A percentile compares a stretch with the other conserved stretches of the same genome.
Evolutionary conservation across 805 yeast genomes (phyloP).

Genomic region (Ogataea siamensis): DNA sequence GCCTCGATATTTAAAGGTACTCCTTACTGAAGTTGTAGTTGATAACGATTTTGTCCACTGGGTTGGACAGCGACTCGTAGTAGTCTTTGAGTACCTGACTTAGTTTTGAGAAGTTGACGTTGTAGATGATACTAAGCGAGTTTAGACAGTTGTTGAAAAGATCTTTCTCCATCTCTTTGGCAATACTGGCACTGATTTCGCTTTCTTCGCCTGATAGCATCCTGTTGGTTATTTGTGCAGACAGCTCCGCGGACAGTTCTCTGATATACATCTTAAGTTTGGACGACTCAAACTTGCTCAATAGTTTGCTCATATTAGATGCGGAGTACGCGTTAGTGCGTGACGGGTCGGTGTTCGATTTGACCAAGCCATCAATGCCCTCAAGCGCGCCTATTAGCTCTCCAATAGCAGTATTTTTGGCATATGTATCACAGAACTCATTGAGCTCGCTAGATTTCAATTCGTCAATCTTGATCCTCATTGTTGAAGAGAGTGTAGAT

Average conservation of each 20-base stretch:
- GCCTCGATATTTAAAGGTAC: slow-evolving; percentile 15
- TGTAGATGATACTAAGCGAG: slow-evolving; percentile 62
- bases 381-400: slow-evolving; percentile 63
- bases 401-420: slow-evolving; percentile 55
- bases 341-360: slow-evolving; percentile 45
- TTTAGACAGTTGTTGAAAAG: slow-evolving; percentile 66
- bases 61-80: slow-evolving; percentile 39
- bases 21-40: slow-evolving; percentile 32
- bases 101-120: slow-evolving; percentile 51
- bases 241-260: slow-evolving; percentile 54
- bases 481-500: slow-evolving; percentile 21
- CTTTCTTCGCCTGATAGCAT: slow-evolving; percentile 26
- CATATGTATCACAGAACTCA: slow-evolving; percentile 45
- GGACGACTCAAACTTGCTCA: slow-evolving; percentile 52
- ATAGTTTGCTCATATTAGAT: slow-evolving; percentile 55
- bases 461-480: slow-evolving; percentile 32
- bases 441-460: slow-evolving; percentile 33
- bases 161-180: slow-evolving; percentile 47
- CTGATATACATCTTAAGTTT: slow-evolving; percentile 57
- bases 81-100: slow-evolving; percentile 52
- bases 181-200: slow-evolving; percentile 27
- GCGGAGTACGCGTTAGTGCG: slow-evolving; percentile 64
- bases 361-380: slow-evolving; percentile 54
- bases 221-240: slow-evolving; percentile 43
- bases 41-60: slow-evolving; percentile 33